A percentile compares a stretch with the other conserved stretches of the same genome.
Conservation (phyloP, 2,329 filamentous ascomycete genomes). For the Fusarium goolgardi region DNA sequence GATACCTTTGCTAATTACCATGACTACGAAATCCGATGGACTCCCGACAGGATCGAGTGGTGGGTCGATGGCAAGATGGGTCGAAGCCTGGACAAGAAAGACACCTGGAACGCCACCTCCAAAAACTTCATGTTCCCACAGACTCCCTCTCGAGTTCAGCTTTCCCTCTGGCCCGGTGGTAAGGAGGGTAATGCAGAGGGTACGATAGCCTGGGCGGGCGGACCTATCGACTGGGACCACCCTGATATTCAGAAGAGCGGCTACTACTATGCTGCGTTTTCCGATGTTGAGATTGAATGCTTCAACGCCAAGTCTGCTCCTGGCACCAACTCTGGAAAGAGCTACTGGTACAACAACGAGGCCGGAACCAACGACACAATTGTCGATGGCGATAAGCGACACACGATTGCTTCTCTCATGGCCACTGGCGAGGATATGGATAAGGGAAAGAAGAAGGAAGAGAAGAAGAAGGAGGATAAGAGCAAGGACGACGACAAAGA, state of each 20-base stretch:
- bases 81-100: slow-evolving; percentile 77
- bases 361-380: slow-evolving; percentile 81
- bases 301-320: slow-evolving; percentile 73
- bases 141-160: slow-evolving; percentile 88
- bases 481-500: slow-evolving; percentile 29
- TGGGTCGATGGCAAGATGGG: slow-evolving; percentile 82
- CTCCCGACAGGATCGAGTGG: slow-evolving; percentile 87
- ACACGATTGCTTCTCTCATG: slow-evolving; percentile 80
- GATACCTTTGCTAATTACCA: slow-evolving; percentile 84
- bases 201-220: slow-evolving; percentile 92
- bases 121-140: slow-evolving; percentile 91
- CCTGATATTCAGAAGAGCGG: slow-evolving; percentile 82
- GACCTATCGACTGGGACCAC: slow-evolving; percentile 82
- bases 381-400: slow-evolving; percentile 77
- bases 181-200: slow-evolving; percentile 81
- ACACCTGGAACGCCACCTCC: slow-evolving; percentile 87
- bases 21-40: slow-evolving; percentile 94
- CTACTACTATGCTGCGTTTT: slow-evolving; percentile 88
- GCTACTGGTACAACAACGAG: slow-evolving; percentile 79
- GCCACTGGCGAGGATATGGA: slow-evolving; percentile 84
- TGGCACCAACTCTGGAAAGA: slow-evolving; percentile 75
- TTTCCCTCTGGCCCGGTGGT: slow-evolving; percentile 97
- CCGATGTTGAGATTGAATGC: slow-evolving; percentile 85
- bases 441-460: slow-evolving; percentile 52
- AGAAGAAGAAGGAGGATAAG: slow-evolving; percentile 42